These are phyloP conservation scores for Starmera pachycereana DNA, from an alignment of 805 yeast species.

Conservation along the genomic window DNA sequence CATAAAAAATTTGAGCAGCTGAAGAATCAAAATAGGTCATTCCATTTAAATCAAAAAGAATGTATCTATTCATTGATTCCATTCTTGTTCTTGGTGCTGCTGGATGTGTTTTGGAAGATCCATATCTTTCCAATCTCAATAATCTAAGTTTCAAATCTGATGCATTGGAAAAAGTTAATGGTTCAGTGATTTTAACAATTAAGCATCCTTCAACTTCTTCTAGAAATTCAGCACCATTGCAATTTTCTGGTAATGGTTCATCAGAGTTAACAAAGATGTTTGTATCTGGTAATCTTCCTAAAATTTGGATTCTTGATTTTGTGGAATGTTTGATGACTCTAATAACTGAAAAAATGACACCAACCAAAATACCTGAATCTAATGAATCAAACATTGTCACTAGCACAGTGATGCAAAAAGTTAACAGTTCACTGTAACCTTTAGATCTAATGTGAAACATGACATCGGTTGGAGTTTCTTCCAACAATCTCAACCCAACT, in stretches of 20 bases:
- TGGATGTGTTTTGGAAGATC: slow-evolving; percentile 69
- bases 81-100: slow-evolving; percentile 47
- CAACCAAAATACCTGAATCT: slow-evolving; percentile 86
- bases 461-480: slow-evolving; percentile 77
- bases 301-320: slow-evolving; percentile 72
- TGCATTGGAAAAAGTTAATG: slow-evolving; percentile 79
- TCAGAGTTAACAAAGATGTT: slow-evolving; percentile 64
- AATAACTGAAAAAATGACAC: slow-evolving; percentile 69
- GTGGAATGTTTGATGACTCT: slow-evolving; percentile 76
- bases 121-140: slow-evolving; percentile 63
- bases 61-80: slow-evolving; percentile 36
- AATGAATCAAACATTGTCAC: slow-evolving; percentile 66
- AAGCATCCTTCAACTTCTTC: slow-evolving; percentile 60
- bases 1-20: slow-evolving; percentile 63
- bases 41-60: slow-evolving; percentile 73
- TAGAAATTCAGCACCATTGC: slow-evolving; percentile 13
- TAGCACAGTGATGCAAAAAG: slow-evolving; percentile 53
- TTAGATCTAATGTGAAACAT: slow-evolving; percentile 59
- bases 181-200: slow-evolving; percentile 77
- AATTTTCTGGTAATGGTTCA: slow-evolving; percentile 30
- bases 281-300: slow-evolving; percentile 58
- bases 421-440: slow-evolving; percentile 70
- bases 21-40: slow-evolving; percentile 75
- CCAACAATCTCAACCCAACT: slow-evolving; percentile 67
- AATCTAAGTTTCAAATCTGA: slow-evolving; percentile 63